Evolutionary conservation across 2,329 filamentous ascomycete genomes (phyloP), one percentile per base, ranked within the genome.

Genomic region (Penicillium verrucosum): DNA sequence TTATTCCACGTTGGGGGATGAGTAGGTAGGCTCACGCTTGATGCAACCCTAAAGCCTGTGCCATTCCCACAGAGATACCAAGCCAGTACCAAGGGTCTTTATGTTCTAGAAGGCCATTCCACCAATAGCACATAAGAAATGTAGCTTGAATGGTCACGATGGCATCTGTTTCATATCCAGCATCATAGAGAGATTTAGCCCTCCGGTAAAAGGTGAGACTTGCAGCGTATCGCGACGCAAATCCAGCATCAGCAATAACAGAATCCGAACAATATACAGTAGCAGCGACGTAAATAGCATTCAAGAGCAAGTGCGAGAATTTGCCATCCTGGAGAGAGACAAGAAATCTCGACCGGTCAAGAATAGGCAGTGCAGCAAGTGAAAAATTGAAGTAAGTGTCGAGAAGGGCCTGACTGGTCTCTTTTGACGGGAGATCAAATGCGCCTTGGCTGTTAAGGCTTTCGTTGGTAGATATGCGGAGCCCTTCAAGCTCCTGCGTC

Each of bases 61-160:
- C 68, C 51, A 66, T 58, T 29, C 65, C 61, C 5, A 58, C 57
- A 8, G 68, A 64, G 21, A 63, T 57, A 7, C 65, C 64, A 29
- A 66, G 46, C 68, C 68, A 70, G 51, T 68, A 62, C 60, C 61
- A 68, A 36, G 63, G 58, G 47, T 70, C 66, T 51, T 70, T 68
- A 23, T 65, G 63, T 18, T 69, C 68, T 8, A 62, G 60, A 18
- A 67, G 57, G 10, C 60, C 61, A 36, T 58, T 60, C 68, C 68
- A 69, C 65, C 65, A 65, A 46, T 67, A 59, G n/a, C 63, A 61
- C 30, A 68, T 54, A 9, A 70, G 65, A 27, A 64, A 60, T 1
- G 60, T 60, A 1, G 65, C 60, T 37, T 67, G 63, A 12, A 68
- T 59, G 2, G 60, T 58, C 9, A 55, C 51, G 10, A 70, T 60